phyloP scores from a whole-genome alignment of 495 filamentous ascomycete species.

The Aspergillus affinis region DNA sequence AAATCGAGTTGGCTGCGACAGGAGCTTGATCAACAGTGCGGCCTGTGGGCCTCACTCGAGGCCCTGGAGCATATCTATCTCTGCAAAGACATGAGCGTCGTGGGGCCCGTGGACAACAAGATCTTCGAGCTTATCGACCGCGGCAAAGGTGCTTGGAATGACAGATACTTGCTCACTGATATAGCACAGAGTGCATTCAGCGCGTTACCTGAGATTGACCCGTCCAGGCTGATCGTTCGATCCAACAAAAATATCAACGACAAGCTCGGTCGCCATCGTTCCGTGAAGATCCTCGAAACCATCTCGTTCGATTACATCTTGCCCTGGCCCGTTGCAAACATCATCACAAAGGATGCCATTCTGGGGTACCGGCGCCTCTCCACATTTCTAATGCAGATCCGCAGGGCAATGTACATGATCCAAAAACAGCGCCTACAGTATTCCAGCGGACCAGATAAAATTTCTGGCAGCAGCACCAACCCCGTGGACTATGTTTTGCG shows the following conservation, averaged over 20 bases:
- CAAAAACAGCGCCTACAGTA: constrained; percentile 52
- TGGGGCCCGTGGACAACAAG: constrained; percentile 60
- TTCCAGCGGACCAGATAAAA: constrained; percentile 11
- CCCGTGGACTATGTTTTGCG: constrained; percentile 61
- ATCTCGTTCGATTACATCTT: constrained; percentile 63
- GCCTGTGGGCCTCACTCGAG: constrained; percentile 63
- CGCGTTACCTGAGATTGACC: constrained; percentile 47
- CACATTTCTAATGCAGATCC: constrained; percentile 73
- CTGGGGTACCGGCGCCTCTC: constrained; percentile 66
- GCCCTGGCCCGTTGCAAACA: constrained; percentile 84
- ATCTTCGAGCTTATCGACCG: constrained; percentile 79
- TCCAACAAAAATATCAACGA: constrained; percentile 22
- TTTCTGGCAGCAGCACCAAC: constrained; percentile 30
- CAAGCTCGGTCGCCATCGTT: constrained; percentile 25
- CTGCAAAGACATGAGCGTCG: constrained; percentile 64
- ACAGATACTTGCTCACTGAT: constrained; percentile 80
- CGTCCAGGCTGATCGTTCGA: constrained; percentile 58
- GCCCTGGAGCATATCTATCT: constrained; percentile 72
- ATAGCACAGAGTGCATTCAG: constrained; percentile 69
- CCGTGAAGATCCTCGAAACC: constrained; percentile 53
- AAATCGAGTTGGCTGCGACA: constrained; percentile 63
- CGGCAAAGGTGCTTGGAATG: constrained; percentile 67
- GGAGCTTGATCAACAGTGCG: constrained; percentile 67
- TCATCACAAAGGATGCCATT: constrained; percentile 64
- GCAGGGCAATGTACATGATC: constrained; percentile 68